Conservation (phyloP, 371 early-diverging fungal genomes). For the Funneliformis caledonium region DNA sequence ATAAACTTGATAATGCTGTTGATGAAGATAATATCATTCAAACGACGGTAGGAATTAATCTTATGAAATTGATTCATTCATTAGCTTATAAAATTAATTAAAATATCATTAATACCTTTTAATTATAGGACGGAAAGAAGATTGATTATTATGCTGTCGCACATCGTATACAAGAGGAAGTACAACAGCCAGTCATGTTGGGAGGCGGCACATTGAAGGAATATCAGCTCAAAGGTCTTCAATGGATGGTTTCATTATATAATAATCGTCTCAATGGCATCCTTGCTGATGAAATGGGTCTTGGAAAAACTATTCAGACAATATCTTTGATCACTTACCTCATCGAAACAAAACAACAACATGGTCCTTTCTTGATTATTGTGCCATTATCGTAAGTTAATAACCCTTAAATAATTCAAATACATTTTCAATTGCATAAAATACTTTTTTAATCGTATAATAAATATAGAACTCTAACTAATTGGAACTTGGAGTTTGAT, state of each 20-base stretch:
- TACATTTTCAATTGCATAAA: background rate
- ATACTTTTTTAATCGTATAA: background rate
- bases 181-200: conserved; percentile 82
- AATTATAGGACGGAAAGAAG: conserved; percentile 54
- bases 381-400: conserved; percentile 87
- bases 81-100: background rate
- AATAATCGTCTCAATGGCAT: conserved; percentile 97
- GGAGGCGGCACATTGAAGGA: conserved; percentile 92
- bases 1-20: too few species aligned
- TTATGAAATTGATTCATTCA: background rate
- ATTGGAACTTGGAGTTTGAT: conserved; percentile 97
- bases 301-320: conserved; percentile 98
- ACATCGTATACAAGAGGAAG: conserved; percentile 80
- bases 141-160: conserved; percentile 87
- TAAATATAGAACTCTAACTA: conserved; percentile 77
- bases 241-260: conserved; percentile 99
- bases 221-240: conserved; percentile 93
- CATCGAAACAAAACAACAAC: conserved; percentile 88
- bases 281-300: conserved; percentile 98
- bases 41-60: background rate
- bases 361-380: conserved; percentile 93
- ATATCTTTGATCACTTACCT: conserved; percentile 95
- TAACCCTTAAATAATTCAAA: conserved; percentile 44
- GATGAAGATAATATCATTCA: conserved; percentile 17
- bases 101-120: conserved; percentile 38